phyloP scores from a whole-genome alignment of 305 asterid species.

The Solanum hybrid region DNA sequence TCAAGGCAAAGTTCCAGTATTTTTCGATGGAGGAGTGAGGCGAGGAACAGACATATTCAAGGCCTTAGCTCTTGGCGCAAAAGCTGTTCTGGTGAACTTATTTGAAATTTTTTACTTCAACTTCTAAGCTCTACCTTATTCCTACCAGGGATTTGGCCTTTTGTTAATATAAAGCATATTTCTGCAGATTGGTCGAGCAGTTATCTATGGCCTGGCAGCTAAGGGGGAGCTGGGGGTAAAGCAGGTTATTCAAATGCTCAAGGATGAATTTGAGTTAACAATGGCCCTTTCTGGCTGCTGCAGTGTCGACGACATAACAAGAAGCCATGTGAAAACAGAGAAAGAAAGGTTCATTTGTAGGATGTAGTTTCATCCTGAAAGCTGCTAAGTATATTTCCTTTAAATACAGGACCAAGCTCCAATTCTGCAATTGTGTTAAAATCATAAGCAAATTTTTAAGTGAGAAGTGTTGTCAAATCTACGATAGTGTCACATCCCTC shows the following conservation, averaged over 20 bases:
- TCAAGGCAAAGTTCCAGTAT: constrained; percentile 46
- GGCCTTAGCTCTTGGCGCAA: constrained; percentile 75
- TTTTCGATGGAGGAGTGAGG: constrained; percentile 61
- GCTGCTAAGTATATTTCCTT: neutral
- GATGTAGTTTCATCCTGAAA: constrained; percentile 17
- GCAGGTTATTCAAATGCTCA: constrained; percentile 44
- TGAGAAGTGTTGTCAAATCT: neutral
- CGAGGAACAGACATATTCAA: constrained; percentile 70
- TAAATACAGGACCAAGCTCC: neutral
- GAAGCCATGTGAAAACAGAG: constrained; percentile 41
- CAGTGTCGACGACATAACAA: constrained; percentile 34
- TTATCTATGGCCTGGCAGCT: constrained; percentile 56
- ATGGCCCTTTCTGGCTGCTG: constrained; percentile 65
- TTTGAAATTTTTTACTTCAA: neutral
- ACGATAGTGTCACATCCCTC: neutral
- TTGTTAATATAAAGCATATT: neutral
- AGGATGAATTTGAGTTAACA: constrained; percentile 53
- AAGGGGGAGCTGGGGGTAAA: constrained; percentile 52
- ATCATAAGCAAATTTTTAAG: neutral
- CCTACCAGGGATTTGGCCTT: neutral
- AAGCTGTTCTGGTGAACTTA: constrained; percentile 41
- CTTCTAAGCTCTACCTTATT: neutral
- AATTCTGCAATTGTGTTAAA: neutral
- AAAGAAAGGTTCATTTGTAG: constrained; percentile 21
- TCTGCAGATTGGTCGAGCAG: constrained; percentile 57